Base-by-base conservation (phyloP, 2,329 filamentous ascomycete genomes). In the Cladosporium sphaerospermum region DNA sequence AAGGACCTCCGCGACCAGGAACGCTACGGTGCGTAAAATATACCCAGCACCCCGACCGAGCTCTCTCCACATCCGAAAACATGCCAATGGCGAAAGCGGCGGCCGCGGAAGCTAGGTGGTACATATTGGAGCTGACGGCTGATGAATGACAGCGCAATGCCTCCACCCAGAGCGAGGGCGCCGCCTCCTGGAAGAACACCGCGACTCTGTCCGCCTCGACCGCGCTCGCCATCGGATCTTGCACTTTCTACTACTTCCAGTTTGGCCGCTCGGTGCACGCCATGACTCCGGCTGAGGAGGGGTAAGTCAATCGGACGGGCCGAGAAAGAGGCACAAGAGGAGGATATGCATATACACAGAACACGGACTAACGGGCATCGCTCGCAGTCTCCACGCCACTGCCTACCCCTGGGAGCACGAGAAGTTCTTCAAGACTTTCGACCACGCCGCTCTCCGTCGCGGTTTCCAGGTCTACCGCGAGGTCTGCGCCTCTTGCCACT, bases 381-480 rank as follows among this genome's bases (percentile, higher is more conserved):
- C 16, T 14, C 45, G 64, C 67, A 99, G 93, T 78, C 84, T 99
- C 63, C 93, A 99, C 75, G 73, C 93, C 62, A 88, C 91, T 59
- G 75, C 85, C 67, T 97, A 97, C 75, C 93, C 93, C 59, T 99
- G 93, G 93, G 91, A 93, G 68, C 93, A 99, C 76, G 71, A 84
- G 70, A 85, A 93, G 76, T 90, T 85, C 81, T 79, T 84, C 74
- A 96, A 95, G 82, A 96, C 93, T 64, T 99, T 92, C 72, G 93
- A 99, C 69, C 92, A 97, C 77, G 85, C 88, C 76, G 86, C 90
- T 88, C 90, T 99, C 63, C 93, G 93, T 74, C 91, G 93, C 79
- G 93, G 93, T 76, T 99, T 97, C 84, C 91, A 96, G 78, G 93
- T 99, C 71, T 99, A 99, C 82, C 89, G 86, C 65, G 93, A 99